Evolutionary conservation across 2,329 filamentous ascomycete species (phyloP).

Genomic region (Nemania sp.): DNA sequence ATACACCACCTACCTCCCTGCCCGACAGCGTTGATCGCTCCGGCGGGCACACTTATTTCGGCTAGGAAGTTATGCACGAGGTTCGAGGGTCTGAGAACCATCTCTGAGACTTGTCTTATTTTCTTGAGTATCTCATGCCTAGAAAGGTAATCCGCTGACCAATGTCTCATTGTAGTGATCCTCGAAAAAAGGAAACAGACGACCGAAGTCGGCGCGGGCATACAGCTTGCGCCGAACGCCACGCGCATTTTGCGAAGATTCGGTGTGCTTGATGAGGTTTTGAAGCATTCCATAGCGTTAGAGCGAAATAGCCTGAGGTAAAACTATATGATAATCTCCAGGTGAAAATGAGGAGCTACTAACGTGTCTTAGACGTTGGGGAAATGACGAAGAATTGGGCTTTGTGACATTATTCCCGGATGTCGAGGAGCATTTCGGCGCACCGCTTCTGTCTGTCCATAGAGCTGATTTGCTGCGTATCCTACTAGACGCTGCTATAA

Average conservation of each 20-base stretch:
- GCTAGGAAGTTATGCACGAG: too few relatives aligned
- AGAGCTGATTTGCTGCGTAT: conserved; percentile 34
- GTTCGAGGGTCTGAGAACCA: too few relatives aligned
- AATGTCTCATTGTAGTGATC: conserved; percentile 29
- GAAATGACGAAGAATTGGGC: conserved; percentile 32
- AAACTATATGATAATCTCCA: background rate
- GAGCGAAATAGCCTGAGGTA: conserved; percentile 39
- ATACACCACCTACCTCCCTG: too few relatives aligned
- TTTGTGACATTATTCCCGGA: conserved; percentile 23
- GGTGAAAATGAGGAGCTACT: background rate
- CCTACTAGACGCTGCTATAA: conserved; percentile 26
- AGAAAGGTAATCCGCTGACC: conserved; percentile 1
- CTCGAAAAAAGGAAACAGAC: conserved; percentile 42
- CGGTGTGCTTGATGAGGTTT: conserved; percentile 33
- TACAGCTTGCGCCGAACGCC: conserved; percentile 44
- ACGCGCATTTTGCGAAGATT: conserved; percentile 37
- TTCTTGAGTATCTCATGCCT: too few relatives aligned
- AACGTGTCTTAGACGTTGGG: conserved; percentile 29
- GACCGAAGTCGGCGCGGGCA: conserved; percentile 45
- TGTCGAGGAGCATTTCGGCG: conserved; percentile 28
- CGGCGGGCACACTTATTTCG: too few relatives aligned
- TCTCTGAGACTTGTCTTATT: too few relatives aligned
- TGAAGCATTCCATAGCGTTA: conserved; percentile 28
- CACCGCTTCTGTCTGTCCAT: conserved; percentile 33
- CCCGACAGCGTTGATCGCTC: too few relatives aligned